These are phyloP conservation scores for Lodderomyces beijingensis DNA, from an alignment of 1,139 yeast genomes.

Conservation along the genomic window DNA sequence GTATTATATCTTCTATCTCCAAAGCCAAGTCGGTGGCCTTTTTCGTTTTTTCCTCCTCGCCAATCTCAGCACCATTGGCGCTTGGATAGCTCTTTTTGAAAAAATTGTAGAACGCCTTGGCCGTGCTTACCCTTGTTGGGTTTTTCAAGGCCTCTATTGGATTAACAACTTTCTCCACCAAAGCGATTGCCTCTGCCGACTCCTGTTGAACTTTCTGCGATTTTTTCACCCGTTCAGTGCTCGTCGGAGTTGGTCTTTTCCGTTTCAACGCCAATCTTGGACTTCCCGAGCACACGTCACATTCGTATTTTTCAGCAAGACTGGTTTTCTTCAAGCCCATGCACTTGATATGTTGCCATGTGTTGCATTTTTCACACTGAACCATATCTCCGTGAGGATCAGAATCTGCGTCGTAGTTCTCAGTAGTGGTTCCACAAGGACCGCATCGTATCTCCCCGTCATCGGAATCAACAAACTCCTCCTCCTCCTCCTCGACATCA, in stretches of 20 bases:
- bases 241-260: slow-evolving; percentile 1
- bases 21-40: slow-evolving; percentile 34
- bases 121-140: slow-evolving; percentile 32
- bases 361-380: slow-evolving; percentile 71
- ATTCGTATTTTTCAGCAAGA: slow-evolving; percentile 33
- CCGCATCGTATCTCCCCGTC: slow-evolving; percentile 56
- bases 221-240: background rate
- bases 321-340: slow-evolving; percentile 46
- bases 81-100: slow-evolving; percentile 40
- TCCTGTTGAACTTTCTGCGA: slow-evolving; percentile 2
- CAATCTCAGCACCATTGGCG: slow-evolving; percentile 24
- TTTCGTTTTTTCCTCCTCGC: slow-evolving; percentile 24
- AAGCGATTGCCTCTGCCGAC: background rate
- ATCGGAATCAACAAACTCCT: slow-evolving; percentile 24
- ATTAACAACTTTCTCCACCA: slow-evolving; percentile 2
- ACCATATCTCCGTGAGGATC: slow-evolving; percentile 61
- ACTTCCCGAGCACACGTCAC: slow-evolving; percentile 25
- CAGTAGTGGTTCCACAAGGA: slow-evolving; percentile 63
- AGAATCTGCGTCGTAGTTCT: slow-evolving; percentile 54
- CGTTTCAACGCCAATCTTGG: slow-evolving; percentile 3
- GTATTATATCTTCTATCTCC: slow-evolving; percentile 40
- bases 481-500: slow-evolving; percentile 12
- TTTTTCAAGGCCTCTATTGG: slow-evolving; percentile 20
- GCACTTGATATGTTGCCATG: slow-evolving; percentile 85
- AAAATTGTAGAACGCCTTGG: slow-evolving; percentile 36